Base-by-base conservation (phyloP, 169 alveolate species). In the Cryptosporidium andersoni region DNA sequence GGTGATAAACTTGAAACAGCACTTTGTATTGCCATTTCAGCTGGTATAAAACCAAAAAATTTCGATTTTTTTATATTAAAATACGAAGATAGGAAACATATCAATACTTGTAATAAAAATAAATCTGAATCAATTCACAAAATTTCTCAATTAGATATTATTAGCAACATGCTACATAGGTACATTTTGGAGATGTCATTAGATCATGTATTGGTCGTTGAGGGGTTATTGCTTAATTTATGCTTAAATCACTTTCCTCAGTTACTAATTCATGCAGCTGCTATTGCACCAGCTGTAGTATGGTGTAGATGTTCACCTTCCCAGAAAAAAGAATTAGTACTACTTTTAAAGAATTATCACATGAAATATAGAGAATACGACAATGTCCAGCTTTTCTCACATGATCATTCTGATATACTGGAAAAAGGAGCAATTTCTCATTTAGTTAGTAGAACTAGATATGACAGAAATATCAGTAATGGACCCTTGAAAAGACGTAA, bases 1-100 rank as follows among this genome's bases (percentile, higher is more conserved):
- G 99, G 99, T 16, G 99, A 98, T 92, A 98, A 98, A 91, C 97
- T 97, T 36, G 99, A 98, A 90, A 98, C 99, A 2, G 99, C 99
- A 2, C 95, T 95, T 51, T 98, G 99, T 81, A 96, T 97, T 85
- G 98, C 99, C 5, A 96, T 95, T 36, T 94, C 98, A 16, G 96
- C 99, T 5, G 99, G 99, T 37, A 91, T 97, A 14, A 97, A 96
- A 58, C 85, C 85, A 82, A 92, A 88, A 91, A 89, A 88, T 81
- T 81, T 82, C 55, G 89, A 92, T 49, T 80, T 92, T 37, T 88
- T 89, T 40, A 88, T 82, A 56, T 88, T 85, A 53, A 68, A 60
- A 58, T 74, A 66, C 8, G 60, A 74, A 58, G 7, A 11, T 47
- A 58, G 40, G 14, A 74, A 74, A 43, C 39, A 40, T 12, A 60